phyloP scores from a whole-genome alignment of 2,329 filamentous ascomycete genomes.

The Alternaria sp. region DNA sequence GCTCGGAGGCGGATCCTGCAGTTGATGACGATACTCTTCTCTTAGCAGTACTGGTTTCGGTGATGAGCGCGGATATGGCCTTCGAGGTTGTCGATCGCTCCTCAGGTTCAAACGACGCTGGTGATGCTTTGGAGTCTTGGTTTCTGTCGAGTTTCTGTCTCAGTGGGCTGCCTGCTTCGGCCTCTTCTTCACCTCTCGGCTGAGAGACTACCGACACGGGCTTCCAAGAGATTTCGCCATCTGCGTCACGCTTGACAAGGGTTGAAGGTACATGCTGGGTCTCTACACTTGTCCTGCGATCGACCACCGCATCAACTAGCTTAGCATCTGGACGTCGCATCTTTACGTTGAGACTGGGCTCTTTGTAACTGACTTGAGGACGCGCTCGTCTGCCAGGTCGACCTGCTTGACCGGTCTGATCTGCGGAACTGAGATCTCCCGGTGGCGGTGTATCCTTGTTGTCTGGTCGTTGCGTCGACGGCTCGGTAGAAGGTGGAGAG shows the following conservation, averaged over 20 bases:
- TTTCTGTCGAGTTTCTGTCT: conserved; percentile 45
- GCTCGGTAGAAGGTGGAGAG: conserved; percentile 55
- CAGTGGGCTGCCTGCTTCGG: conserved; percentile 46
- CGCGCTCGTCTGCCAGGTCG: conserved; percentile 57
- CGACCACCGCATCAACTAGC: conserved; percentile 55
- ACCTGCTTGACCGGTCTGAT: conserved; percentile 43
- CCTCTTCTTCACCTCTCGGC: conserved; percentile 34
- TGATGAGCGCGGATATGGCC: conserved; percentile 46
- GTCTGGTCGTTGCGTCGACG: conserved; percentile 49
- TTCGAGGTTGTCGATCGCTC: conserved; percentile 42
- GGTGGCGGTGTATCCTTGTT: conserved; percentile 56
- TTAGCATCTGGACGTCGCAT: conserved; percentile 60
- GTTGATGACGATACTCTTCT: conserved; percentile 24
- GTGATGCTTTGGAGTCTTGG: conserved; percentile 28
- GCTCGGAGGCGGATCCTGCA: conserved; percentile 12
- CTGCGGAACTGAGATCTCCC: conserved; percentile 47
- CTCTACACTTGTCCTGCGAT: conserved; percentile 39
- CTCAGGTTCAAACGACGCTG: conserved; percentile 20
- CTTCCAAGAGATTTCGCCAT: conserved; percentile 40
- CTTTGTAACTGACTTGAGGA: conserved; percentile 59
- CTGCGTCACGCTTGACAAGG: conserved; percentile 40
- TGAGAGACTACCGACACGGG: conserved; percentile 28
- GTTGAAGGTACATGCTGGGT: conserved; percentile 30
- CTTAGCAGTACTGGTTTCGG: conserved; percentile 38
- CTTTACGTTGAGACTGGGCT: conserved; percentile 58